Conservation (phyloP, 257 asterid species). For the Nicotiana tabacum region DNA sequence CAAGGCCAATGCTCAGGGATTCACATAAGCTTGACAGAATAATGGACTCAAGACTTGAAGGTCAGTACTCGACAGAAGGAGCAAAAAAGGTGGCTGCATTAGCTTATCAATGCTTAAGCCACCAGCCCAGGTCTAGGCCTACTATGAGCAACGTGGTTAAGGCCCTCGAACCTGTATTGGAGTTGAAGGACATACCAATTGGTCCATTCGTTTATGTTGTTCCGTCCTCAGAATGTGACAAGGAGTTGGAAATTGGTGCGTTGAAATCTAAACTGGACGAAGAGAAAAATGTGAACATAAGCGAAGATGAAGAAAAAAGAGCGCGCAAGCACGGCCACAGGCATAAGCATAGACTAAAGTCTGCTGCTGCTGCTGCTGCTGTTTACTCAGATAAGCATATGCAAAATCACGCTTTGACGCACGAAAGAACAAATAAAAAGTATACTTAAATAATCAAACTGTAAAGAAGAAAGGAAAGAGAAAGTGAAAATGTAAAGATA, state of each 20-base stretch:
- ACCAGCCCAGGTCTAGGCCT: conserved; percentile 54
- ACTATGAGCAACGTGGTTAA: conserved; percentile 57
- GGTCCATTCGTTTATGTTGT: conserved; percentile 53
- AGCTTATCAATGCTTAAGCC: conserved; percentile 63
- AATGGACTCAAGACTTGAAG: conserved; percentile 72
- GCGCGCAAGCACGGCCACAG: conserved; percentile 35
- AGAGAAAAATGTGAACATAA: conserved; percentile 13
- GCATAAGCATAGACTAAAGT: conserved; percentile 35
- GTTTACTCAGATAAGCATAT: conserved; percentile 47
- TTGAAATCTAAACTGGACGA: conserved; percentile 6
- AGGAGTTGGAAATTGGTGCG: background rate
- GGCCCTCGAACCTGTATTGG: conserved; percentile 40
- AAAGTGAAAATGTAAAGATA: background rate
- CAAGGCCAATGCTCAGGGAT: conserved; percentile 63
- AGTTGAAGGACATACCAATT: conserved; percentile 35
- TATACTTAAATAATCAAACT: background rate
- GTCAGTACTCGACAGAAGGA: conserved; percentile 59
- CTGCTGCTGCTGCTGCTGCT: conserved; percentile 33
- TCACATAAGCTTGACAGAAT: conserved; percentile 47
- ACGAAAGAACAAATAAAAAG: conserved; percentile 14
- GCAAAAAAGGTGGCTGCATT: conserved; percentile 63
- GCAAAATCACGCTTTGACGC: conserved; percentile 17
- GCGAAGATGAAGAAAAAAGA: background rate
- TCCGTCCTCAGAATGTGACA: conserved; percentile 23
- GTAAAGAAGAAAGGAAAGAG: background rate